A percentile compares a stretch with the other conserved stretches of the same genome.
phyloP scores from a whole-genome alignment of 495 filamentous ascomycete genomes.

The Letharia lupina region DNA sequence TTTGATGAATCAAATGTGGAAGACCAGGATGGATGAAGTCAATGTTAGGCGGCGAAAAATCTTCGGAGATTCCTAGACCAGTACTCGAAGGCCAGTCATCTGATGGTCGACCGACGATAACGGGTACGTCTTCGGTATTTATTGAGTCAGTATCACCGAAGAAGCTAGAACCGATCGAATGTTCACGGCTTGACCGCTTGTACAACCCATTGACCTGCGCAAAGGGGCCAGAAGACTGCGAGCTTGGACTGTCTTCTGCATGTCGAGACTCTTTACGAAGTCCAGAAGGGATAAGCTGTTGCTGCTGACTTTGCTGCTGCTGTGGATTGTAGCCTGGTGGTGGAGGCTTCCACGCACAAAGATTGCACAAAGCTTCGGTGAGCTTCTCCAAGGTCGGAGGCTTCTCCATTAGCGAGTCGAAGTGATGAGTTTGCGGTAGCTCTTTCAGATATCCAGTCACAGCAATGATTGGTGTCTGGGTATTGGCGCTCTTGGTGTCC shows the following conservation, averaged over 20 bases:
- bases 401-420: conserved; percentile 90
- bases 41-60: neutral
- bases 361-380: conserved; percentile 70
- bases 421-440: conserved; percentile 85
- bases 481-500: conserved; percentile 87
- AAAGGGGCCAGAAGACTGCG: conserved; percentile 64
- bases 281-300: conserved; percentile 49
- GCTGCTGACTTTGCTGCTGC: conserved; percentile 26
- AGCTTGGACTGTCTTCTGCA: conserved; percentile 76
- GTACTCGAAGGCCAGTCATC: conserved; percentile 63
- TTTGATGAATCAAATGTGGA: conserved; percentile 51
- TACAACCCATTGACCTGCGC: conserved; percentile 62
- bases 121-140: conserved; percentile 67
- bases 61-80: conserved; percentile 63
- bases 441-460: conserved; percentile 98
- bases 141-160: conserved; percentile 78
- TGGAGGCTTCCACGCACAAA: conserved; percentile 89
- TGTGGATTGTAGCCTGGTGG: conserved; percentile 41
- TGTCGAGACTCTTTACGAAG: conserved; percentile 53
- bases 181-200: conserved; percentile 66
- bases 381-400: conserved; percentile 85
- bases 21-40: conserved; percentile 23
- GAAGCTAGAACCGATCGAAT: conserved; percentile 77
- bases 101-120: conserved; percentile 62
- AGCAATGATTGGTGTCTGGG: conserved; percentile 89